These are phyloP conservation scores for Phylloporus gajari DNA, from an alignment of 1,284 basidiomycete genomes.

Conservation along the genomic window DNA sequence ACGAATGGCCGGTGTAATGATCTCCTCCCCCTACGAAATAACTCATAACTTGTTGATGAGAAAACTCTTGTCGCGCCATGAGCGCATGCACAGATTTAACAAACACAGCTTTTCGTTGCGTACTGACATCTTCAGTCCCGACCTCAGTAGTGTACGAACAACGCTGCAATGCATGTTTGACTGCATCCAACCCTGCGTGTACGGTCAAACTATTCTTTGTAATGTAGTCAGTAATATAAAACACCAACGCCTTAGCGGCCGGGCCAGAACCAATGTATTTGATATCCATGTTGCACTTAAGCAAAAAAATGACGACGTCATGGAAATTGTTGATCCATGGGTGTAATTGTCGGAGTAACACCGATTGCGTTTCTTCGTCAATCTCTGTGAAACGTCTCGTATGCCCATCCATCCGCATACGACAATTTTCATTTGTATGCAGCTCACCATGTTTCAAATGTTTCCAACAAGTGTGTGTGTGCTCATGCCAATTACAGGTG, in stretches of 20 bases:
- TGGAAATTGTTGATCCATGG: background rate
- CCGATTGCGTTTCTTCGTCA: background rate
- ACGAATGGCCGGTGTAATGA: background rate
- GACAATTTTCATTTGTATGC: background rate
- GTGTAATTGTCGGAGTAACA: background rate
- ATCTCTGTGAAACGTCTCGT: background rate
- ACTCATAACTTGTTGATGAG: background rate
- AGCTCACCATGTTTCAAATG: background rate
- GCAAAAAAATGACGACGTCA: too few relatives aligned
- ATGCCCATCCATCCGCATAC: background rate
- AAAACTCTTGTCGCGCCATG: background rate
- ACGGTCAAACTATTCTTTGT: background rate
- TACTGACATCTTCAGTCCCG: background rate
- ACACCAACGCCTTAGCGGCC: background rate
- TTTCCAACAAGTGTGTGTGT: background rate
- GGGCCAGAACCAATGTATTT: background rate
- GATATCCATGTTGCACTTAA: too few relatives aligned
- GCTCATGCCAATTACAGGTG: background rate
- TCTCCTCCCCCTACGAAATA: background rate
- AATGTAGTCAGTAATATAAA: background rate
- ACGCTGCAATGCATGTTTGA: background rate
- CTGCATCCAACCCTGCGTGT: background rate
- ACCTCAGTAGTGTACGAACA: too few relatives aligned
- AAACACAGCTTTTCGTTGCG: background rate
- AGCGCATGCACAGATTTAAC: background rate